Base-by-base conservation (phyloP, 169 alveolate genomes). In the Plasmodium knowlesi region DNA sequence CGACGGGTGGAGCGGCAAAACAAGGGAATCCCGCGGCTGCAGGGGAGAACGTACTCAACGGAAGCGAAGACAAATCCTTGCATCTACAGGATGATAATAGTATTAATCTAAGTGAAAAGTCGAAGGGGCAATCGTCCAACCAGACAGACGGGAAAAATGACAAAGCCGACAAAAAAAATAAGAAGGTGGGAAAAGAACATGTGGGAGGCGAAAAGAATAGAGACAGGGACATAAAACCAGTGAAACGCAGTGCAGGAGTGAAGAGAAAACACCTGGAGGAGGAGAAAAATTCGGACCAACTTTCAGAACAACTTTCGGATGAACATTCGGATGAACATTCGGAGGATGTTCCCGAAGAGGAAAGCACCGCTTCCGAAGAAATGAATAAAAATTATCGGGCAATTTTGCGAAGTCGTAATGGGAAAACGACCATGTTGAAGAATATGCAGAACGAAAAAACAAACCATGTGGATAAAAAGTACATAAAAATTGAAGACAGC, bases 341-440 rank as follows among this genome's bases (percentile, higher is more conserved):
- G 39, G 61, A n/a, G 54, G 54, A 74, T 5, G 54, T 32, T 34
- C 54, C 25, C 16, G n/a, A 34, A 19, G 83, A 16, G 61, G 12
- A 22, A 50, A 50, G 61, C 61, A 50, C 61, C 61, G 25, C 61
- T 50, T 50, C 61, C 61, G 61, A 50, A 50, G 61, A 50, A 50
- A 50, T 50, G 61, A 50, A 50, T 12, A 74, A 89, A 67, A 67
- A 86, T 57, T 86, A 86, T 54, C 93, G 57, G 30, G 30, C 39
- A 86, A 86, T 86, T 30, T 86, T 86, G 80, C 32, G 93, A 86
- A 86, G 80, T 34, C 61, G 81, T 50, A 86, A 28, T 74, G 46
- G 80, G 76, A 50, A n/a, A 34, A 57, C 10, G 19, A 57, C 39
- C 46, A 46, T 4, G n/a, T 14, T 84, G 34, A 5, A 41, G n/a